phyloP scores from a whole-genome alignment of 164 flowering plant genomes.

The grape (Vitis vinifera) region DNA sequence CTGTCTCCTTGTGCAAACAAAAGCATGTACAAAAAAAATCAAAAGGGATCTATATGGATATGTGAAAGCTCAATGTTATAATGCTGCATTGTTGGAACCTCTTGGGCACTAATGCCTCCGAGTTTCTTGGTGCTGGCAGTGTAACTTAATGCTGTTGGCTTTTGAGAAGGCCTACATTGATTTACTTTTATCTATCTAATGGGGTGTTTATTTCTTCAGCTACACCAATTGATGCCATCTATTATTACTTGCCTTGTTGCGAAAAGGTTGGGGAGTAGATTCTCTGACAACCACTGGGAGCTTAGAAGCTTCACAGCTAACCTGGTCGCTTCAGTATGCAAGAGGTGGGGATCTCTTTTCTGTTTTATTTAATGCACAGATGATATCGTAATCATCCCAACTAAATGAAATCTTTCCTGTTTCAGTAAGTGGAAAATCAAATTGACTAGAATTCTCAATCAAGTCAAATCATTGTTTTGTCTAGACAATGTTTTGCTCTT shows the following conservation, averaged over 20 bases:
- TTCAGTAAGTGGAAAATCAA: too few species aligned
- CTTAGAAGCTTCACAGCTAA: conserved; percentile 62
- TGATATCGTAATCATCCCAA: too few species aligned
- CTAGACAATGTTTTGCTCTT: too few species aligned
- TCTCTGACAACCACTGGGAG: conserved; percentile 76
- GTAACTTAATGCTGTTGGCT: neutral
- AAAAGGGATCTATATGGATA: too few species aligned
- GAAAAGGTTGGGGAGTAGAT: conserved; percentile 57
- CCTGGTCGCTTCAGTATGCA: conserved; percentile 65
- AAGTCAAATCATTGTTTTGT: too few species aligned
- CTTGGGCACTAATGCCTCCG: too few species aligned
- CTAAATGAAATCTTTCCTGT: too few species aligned
- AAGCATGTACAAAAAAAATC: too few species aligned
- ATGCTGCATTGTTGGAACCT: too few species aligned
- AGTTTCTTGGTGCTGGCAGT: neutral
- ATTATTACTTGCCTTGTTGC: conserved; percentile 71
- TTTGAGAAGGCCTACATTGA: neutral
- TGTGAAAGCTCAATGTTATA: too few species aligned
- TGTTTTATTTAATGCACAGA: neutral
- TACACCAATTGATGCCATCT: conserved; percentile 77
- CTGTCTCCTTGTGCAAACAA: too few species aligned
- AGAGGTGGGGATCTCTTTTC: conserved; percentile 40
- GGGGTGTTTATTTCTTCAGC: conserved; percentile 31
- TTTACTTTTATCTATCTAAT: conserved; percentile 5
- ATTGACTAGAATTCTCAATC: too few species aligned